Base-by-base conservation (phyloP, 352 stramenopile species). In the Globisporangium cederbergense region DNA sequence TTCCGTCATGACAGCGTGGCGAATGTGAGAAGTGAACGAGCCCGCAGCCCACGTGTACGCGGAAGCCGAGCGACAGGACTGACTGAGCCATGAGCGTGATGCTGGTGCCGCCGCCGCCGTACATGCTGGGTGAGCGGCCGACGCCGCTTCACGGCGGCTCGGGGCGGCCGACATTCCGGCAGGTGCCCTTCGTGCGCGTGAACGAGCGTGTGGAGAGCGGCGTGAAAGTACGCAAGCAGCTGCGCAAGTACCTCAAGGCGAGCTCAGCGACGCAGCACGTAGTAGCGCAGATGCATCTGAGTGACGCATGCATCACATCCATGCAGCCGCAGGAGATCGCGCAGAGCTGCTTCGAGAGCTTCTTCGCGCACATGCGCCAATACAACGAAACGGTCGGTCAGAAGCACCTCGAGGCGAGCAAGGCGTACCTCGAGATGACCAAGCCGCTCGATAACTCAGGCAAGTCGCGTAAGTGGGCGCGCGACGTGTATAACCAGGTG, bases 191-290 rank as follows among this genome's bases (percentile, higher is more conserved):
- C 62, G 81, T 95, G 50, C 83, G 81, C 57, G 83, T 88, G 53
- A 88, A 65, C 61, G 81, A 89, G 64, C 86, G 86, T 60, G 81
- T 93, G 40, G 86, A 93, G 66, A 91, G 78, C 64, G 86, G 86
- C 58, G 76, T 91, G 50, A 88, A 88, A 58, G 84, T 93, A 30
- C 84, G 86, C 69, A 90, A 92, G 67, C 82, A 95, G 64, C 68
- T 95, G 42, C 73, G 82, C 68, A 93, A 93, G 72, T 95, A 95
- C 70, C 72, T 95, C 20, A 90, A 90, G 64, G 79, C 84, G 52
- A 86, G 76, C 61, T 87, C 83, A 2, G 71, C 73, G 30, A 90
- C 86, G 63, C 84, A 95, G 77, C 79, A 89, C 45, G 82, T 91
- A 65, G 84, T 92, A 43, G 83, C 84, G 58, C 82, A 93, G 67